Base-by-base conservation (phyloP, 495 filamentous ascomycete genomes). In the Apiosordaria backusii region DNA sequence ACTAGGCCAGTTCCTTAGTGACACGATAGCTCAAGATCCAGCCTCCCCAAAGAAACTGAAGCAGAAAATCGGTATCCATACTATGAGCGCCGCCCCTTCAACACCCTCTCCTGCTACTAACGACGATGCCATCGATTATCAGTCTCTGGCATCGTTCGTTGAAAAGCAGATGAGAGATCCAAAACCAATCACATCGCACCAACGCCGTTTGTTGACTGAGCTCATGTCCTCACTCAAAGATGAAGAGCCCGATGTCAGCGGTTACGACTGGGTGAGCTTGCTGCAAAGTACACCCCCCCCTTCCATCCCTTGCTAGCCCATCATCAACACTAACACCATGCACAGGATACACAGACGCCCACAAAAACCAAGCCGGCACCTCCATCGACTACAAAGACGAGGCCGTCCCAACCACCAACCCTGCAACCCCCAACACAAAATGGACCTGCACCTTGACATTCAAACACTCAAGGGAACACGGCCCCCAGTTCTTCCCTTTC, bases 211-310 rank as follows among this genome's bases (percentile, higher is more conserved):
- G 45, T 64, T 82, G 22, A 50, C 67, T 40, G 68, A 72, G 0
- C 73, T 83, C 24, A 70, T 70, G 35, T 26, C 57, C n/a, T 62
- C 72, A 7, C 53, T 78, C 63, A 26, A 65, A 57, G 26, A 35
- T 29, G 21, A 67, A 1, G 76, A 79, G 60, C 75, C 72, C 6
- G 67, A 73, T 0, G 0, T 78, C 4, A 72, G 54, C 0, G 64
- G 74, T 1, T 65, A 29, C 9, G 78, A 83, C 68, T 82, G 78
- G 75, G 52, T 82, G 27, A 75, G 77, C 21, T 4, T 72, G 9
- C 58, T 83, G 18, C 60, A 66, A 60, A 63, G 81, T 78, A 74
- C 59, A 71, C 68, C 35, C 13, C 35, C 13, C 10, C 3, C 18
- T 21, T 55, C 18, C 52, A 19, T 23, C 18, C 50, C 22, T 55